Evolutionary conservation across 257 asterid species (phyloP), one percentile per base, ranked within the genome.

Genomic region (Jacaranda mimosifolia): DNA sequence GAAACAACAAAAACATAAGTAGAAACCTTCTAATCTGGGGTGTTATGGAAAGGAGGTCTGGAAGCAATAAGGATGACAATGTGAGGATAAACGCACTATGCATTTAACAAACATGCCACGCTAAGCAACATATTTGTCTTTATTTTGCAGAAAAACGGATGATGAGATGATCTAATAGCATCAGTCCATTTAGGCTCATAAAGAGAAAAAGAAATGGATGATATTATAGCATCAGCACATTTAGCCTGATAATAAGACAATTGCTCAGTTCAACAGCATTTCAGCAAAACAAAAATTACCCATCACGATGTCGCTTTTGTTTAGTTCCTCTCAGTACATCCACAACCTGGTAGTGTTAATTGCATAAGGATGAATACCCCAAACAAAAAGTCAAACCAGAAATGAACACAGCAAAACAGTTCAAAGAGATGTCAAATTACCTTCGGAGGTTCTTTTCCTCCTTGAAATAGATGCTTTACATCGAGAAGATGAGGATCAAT

Each of bases 401-500:
- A 45, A 62, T 52, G 12, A 45, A 18, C n/a, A 67, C 40, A 67
- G 3, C 9, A 3, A 38, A 55, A 59, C 2, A 74, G 35, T 40
- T 32, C 40, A 68, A 39, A 9, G 17, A 68, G 11, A 39, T 39
- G 43, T 21, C 76, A 62, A 69, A 70, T 79, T 85, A 95, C 99
- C 97, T 89, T 93, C 3, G 93, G 88, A 68, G 96, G 82, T 73
- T 93, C 98, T 82, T 86, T 83, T 68, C 95, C 97, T 77, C 94
- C 92, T 83, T 87, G 89, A 73, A 96, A 96, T 62, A 96, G 91
- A 83, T 93, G 96, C 79, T 91, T 93, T 4, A 90, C 79, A 88
- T 96, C 98, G 59, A 96, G 94, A 65, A 96, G 94, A 10, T 94
- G 93, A n/a, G 97, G 97, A 83, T 96, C 98, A 67, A 96, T 96